These are phyloP conservation scores for Nidula niveotomentosa DNA, from an alignment of 1,284 basidiomycete genomes.

Conservation along the genomic window DNA sequence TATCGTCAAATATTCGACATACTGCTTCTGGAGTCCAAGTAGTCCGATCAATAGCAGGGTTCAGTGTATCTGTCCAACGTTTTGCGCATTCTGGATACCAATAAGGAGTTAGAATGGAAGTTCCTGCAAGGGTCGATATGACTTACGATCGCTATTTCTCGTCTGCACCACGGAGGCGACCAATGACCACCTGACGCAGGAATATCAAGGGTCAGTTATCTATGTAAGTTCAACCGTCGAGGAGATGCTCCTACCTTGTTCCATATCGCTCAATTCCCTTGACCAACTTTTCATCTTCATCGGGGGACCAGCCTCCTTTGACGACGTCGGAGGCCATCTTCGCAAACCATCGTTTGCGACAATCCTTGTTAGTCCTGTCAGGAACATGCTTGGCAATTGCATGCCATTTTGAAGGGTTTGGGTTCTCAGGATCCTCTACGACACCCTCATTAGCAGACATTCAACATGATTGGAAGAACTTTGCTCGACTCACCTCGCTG, in stretches of 20 bases:
- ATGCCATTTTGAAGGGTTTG: slow-evolving; percentile 58
- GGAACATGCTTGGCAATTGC: slow-evolving; percentile 61
- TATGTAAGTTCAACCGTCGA: background rate
- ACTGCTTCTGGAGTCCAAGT: slow-evolving; percentile 55
- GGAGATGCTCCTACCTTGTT: slow-evolving; percentile 34
- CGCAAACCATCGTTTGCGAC: slow-evolving; percentile 58
- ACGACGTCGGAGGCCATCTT: slow-evolving; percentile 61
- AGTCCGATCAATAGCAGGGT: slow-evolving; percentile 55
- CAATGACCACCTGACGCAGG: slow-evolving; percentile 44
- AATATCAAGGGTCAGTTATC: slow-evolving; percentile 4
- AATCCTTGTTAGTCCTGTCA: slow-evolving; percentile 58
- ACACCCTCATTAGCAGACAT: background rate
- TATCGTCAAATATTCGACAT: slow-evolving; percentile 9
- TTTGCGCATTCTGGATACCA: slow-evolving; percentile 49
- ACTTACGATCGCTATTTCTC: slow-evolving; percentile 56
- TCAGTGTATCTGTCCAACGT: slow-evolving; percentile 57
- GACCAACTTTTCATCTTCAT: slow-evolving; percentile 53
- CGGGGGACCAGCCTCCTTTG: slow-evolving; percentile 56
- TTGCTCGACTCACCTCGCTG: slow-evolving; percentile 36
- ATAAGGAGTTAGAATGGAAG: slow-evolving; percentile 10
- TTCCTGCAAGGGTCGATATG: background rate
- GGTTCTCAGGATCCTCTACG: slow-evolving; percentile 50
- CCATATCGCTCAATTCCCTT: slow-evolving; percentile 54
- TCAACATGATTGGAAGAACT: no score
- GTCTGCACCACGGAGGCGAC: slow-evolving; percentile 52